Evolutionary conservation across 805 yeast species (phyloP), one percentile per base, ranked within the genome.

Genomic region (Debaryomyces hansenii): DNA sequence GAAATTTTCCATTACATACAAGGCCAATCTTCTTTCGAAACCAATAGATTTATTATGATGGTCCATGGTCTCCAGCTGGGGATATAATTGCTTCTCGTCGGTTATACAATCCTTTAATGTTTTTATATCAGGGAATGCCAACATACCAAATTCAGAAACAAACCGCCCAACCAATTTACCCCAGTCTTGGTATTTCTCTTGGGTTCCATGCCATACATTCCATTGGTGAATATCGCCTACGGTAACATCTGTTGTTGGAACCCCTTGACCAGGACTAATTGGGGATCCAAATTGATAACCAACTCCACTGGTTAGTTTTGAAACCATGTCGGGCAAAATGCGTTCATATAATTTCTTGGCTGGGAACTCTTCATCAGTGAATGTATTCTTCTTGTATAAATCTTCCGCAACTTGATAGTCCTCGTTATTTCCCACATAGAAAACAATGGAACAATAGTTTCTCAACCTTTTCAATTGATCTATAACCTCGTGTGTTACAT

Each of bases 201-300:
- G 78, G 18, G 64, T 56, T 1, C 82, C 83, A 50, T 78, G 83
- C 82, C 82, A 78, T 7, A 78, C 79, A 50, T 77, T 76, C 83
- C 83, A 78, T 48, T 77, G 81, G 51, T 78, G 83, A 4, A 74
- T 61, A 20, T 43, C 41, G 2, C 83, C 83, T 15, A 66, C 58
- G 1, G 73, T 68, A 4, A 64, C 59, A 48, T 72, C 78, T 6
- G 59, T 47, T 9, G 75, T 55, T 5, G 48, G 46, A 7, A 52
- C 50, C 4, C 79, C 77, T 20, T 79, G 75, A 67, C 70, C 76
- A 1, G 83, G 83, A 14, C 34, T 31, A 14, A n/a, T n/a, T 31
- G 34, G 34, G 1, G 78, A 73, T 1, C 83, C 82, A 9, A 68
- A 72, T 44, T 72, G 77, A 51, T 76, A 76, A 2, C 69, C 67